A percentile compares a stretch with the other conserved stretches of the same genome.
Conservation (phyloP, 768 basidiomycete species). For the Inosperma sp. region DNA sequence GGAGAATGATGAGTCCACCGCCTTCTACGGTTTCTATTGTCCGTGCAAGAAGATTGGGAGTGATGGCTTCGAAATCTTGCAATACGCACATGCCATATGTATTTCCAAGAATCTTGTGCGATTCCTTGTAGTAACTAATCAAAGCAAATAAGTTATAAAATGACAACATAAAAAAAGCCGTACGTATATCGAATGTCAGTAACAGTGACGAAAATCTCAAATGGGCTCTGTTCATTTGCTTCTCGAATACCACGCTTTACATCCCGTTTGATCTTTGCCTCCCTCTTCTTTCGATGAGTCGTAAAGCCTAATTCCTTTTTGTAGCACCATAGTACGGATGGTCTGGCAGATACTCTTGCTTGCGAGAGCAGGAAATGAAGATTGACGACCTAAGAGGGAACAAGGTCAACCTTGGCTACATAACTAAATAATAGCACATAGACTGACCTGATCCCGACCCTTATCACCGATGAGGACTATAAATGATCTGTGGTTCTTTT, state of each 20-base stretch:
- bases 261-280: conserved; percentile 94
- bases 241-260: conserved; percentile 93
- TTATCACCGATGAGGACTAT: conserved; percentile 95
- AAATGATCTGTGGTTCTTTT: conserved; percentile 89
- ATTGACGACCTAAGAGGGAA: conserved; percentile 93
- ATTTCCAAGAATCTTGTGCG: conserved; percentile 93
- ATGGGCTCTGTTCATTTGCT: conserved; percentile 92
- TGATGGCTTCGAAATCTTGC: conserved; percentile 98
- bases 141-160: not conserved
- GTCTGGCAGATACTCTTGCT: conserved; percentile 80
- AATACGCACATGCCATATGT: conserved; percentile 97
- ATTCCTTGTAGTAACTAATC: conserved; percentile 89
- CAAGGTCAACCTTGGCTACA: not conserved
- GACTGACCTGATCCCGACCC: conserved; percentile 78
- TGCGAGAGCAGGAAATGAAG: conserved; percentile 93
- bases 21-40: conserved; percentile 99
- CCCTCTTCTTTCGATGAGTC: conserved; percentile 94
- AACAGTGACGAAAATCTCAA: conserved; percentile 98
- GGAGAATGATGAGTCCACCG: conserved; percentile 80
- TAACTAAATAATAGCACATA: not conserved
- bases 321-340: conserved; percentile 97
- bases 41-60: conserved; percentile 92
- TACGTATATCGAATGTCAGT: conserved; percentile 98
- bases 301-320: conserved; percentile 98
- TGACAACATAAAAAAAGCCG: conserved; percentile 27